These are phyloP conservation scores for Chenopodium quinoa DNA, from an alignment of 148 eudicot species.

Conservation along the genomic window DNA sequence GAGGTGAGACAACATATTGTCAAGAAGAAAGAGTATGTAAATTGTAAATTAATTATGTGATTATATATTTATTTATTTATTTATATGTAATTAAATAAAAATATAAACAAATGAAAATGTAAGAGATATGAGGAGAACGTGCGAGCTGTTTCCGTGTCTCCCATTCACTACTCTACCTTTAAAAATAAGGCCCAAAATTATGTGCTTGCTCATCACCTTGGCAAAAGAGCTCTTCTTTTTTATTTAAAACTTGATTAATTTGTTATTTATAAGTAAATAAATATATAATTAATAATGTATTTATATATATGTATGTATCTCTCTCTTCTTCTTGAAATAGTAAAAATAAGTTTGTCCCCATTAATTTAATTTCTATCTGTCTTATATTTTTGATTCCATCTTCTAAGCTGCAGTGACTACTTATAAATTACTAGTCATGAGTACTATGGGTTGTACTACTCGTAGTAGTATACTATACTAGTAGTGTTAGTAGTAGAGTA, in stretches of 20 bases:
- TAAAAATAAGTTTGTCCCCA: slow-evolving; percentile 29
- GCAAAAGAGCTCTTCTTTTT: slow-evolving; percentile 48
- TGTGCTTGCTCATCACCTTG: slow-evolving; percentile 53
- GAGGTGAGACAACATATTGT: slow-evolving; percentile 61
- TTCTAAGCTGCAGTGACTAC: slow-evolving; percentile 15
- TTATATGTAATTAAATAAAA: background rate
- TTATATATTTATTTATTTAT: too few relatives aligned
- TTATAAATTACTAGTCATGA: background rate
- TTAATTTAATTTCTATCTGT: slow-evolving; percentile 15
- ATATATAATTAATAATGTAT: too few relatives aligned
- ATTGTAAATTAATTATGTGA: too few relatives aligned
- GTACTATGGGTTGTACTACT: too few relatives aligned
- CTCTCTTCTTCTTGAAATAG: slow-evolving; percentile 39
- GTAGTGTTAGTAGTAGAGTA: background rate
- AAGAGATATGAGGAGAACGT: slow-evolving; percentile 62
- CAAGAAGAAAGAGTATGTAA: slow-evolving; percentile 25
- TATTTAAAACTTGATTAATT: background rate
- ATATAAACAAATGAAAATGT: background rate
- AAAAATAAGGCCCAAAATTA: slow-evolving; percentile 6
- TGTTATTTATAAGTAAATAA: background rate
- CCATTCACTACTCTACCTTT: slow-evolving; percentile 28
- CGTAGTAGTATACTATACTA: background rate
- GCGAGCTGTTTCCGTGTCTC: slow-evolving; percentile 87
- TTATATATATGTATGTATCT: background rate
- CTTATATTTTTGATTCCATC: slow-evolving; percentile 21